Evolutionary conservation across 257 asterid genomes (phyloP).

Genomic region (Hygrophila difformis): DNA sequence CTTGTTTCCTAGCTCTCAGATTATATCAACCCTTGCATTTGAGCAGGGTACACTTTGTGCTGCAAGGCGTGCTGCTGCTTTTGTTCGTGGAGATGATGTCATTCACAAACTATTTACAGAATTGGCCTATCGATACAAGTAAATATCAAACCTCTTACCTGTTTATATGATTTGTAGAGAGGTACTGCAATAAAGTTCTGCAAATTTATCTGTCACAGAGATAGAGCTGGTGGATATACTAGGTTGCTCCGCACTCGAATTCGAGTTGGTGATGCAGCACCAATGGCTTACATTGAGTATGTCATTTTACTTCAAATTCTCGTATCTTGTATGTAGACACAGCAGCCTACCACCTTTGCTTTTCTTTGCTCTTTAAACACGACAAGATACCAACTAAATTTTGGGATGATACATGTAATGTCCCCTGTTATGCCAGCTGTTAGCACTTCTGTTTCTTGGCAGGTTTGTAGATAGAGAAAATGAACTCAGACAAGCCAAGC

Average conservation of each 20-base stretch:
- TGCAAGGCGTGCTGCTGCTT: constrained; percentile 82
- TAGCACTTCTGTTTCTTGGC: constrained; percentile 10
- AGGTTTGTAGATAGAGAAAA: constrained; percentile 95
- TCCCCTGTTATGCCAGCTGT: too few relatives aligned
- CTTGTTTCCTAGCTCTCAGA: too few relatives aligned
- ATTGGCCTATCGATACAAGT: constrained; percentile 93
- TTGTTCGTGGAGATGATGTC: constrained; percentile 93
- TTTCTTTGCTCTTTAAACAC: background rate
- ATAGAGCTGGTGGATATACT: constrained; percentile 91
- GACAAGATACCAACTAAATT: background rate
- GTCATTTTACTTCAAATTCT: constrained; percentile 10
- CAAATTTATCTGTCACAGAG: constrained; percentile 24
- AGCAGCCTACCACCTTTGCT: background rate
- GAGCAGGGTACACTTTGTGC: constrained; percentile 78
- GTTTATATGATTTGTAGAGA: background rate
- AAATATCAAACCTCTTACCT: constrained; percentile 18
- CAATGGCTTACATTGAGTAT: constrained; percentile 90
- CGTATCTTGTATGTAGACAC: background rate
- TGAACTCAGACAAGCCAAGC: constrained; percentile 82
- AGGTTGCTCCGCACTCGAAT: constrained; percentile 85
- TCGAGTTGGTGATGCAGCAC: constrained; percentile 94
- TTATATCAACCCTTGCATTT: too few relatives aligned
- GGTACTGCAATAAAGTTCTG: constrained; percentile 3
- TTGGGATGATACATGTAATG: too few relatives aligned
- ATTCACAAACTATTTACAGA: constrained; percentile 89